Base-by-base conservation (phyloP, 2,329 filamentous ascomycete genomes). In the Venturiaceae sp. region DNA sequence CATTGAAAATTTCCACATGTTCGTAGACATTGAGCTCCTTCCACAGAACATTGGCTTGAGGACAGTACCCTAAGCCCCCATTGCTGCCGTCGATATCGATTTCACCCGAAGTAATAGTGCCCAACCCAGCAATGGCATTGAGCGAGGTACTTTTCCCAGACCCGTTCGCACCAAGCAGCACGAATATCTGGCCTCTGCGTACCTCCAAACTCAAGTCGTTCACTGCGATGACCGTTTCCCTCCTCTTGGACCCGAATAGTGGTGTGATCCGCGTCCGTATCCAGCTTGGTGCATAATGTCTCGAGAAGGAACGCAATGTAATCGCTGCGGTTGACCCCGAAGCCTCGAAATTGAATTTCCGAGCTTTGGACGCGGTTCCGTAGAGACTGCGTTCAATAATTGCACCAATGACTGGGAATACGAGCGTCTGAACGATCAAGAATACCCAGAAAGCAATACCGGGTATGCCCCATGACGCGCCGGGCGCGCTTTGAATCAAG, bases 21-120 rank as follows among this genome's bases (percentile, higher is more conserved):
- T 96, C 90, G 65, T 85, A 83, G 0, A 95, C 90, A 0, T 88
- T 95, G 58, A 96, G 74, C 60, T 91, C 86, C 64, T 92, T 87
- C 91, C 92, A 96, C 33, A 96, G 80, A 5, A 96, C 92, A 65
- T 96, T 96, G 76, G 92, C 92, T 69, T 96, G 92, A 0, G 92
- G 92, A 59, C 90, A 92, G 44, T 95, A 85, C 14, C 92, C 92
- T 21, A 96, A 80, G 0, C 89, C 90, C 9, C 88, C 88, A 9
- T 28, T 26, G 8, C 83, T 85, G 0, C 85, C 86, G 63, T 92
- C 85, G 50, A 96, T 85, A 26, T 82, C 83, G 63, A 96, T 94
- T 3, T 79, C 79, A 2, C 92, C 92, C 60, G 81, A 83, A 0
- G 88, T 90, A 23, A 92, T 79, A 47, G 83, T 87, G 64, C 86